Evolutionary conservation across 2,329 filamentous ascomycete species (phyloP).

Genomic region (Seiridium unicorne): DNA sequence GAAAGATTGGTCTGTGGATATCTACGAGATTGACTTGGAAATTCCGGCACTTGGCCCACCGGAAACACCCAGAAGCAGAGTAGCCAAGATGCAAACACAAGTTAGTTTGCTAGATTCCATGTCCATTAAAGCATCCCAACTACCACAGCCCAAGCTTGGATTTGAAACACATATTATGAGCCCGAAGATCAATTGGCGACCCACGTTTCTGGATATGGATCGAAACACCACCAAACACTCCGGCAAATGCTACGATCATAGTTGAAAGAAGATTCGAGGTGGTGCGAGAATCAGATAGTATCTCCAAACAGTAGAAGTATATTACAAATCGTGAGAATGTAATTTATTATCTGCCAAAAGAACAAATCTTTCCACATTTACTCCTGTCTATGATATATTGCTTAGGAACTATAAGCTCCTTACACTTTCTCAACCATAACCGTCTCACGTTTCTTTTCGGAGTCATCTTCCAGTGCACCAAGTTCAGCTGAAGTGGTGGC

Average conservation of each 20-base stretch:
- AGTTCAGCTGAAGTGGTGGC: slow-evolving; percentile 10
- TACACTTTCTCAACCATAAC: not conserved
- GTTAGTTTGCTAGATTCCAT: not conserved
- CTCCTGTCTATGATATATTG: too few species aligned
- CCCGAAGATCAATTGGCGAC: not conserved
- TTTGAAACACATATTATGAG: not conserved
- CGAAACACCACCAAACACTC: not conserved
- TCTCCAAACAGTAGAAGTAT: not conserved
- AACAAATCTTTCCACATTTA: not conserved
- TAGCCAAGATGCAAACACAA: too few species aligned
- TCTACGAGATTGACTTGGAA: not conserved
- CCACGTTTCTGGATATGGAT: not conserved
- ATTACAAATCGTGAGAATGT: not conserved
- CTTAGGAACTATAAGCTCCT: not conserved
- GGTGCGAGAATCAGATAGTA: not conserved
- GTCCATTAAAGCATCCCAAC: not conserved
- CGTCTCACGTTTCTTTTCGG: not conserved
- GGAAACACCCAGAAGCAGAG: not conserved
- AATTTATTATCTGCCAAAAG: not conserved
- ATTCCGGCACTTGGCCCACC: not conserved
- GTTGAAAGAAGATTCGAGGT: not conserved
- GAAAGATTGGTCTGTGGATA: not conserved
- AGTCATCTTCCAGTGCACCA: not conserved
- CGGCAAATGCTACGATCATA: not conserved
- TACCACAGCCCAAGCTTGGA: not conserved